These are phyloP conservation scores for Monosporascus sp. DNA, from an alignment of 2,329 filamentous ascomycete genomes.

Conservation along the genomic window DNA sequence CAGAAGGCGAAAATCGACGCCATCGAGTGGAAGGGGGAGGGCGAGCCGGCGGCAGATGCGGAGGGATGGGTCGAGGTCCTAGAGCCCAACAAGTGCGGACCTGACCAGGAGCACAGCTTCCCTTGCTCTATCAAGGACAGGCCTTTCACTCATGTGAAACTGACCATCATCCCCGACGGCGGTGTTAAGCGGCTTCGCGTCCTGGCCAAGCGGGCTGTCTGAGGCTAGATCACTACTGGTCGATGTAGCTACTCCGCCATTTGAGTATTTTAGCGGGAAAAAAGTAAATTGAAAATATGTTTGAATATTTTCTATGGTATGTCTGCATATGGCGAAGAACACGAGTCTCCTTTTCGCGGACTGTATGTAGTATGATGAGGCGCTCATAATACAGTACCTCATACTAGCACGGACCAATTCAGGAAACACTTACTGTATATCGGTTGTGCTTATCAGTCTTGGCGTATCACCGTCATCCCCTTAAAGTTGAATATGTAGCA, in stretches of 20 bases:
- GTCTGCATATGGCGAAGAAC: too few relatives aligned
- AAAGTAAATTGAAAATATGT: too few relatives aligned
- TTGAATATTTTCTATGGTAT: too few relatives aligned
- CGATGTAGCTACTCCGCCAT: not conserved
- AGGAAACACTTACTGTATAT: too few relatives aligned
- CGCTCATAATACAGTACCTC: too few relatives aligned
- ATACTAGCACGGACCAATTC: too few relatives aligned
- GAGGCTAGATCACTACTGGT: not conserved
- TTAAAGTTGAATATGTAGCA: too few relatives aligned
- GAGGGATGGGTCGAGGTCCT: constrained; percentile 63
- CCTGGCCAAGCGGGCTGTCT: constrained; percentile 56
- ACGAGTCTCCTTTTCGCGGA: too few relatives aligned
- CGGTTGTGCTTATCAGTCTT: too few relatives aligned
- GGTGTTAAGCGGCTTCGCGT: constrained; percentile 84
- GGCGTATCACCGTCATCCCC: too few relatives aligned
- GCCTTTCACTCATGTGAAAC: constrained; percentile 75
- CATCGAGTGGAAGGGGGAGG: constrained; percentile 48
- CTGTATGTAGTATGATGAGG: too few relatives aligned
- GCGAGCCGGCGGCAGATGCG: constrained; percentile 52
- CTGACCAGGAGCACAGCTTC: constrained; percentile 69
- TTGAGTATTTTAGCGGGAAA: too few relatives aligned
- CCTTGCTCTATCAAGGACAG: constrained; percentile 48
- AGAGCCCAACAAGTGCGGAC: constrained; percentile 61
- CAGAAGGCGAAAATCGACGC: constrained; percentile 67
- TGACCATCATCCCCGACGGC: constrained; percentile 90